phyloP scores from a whole-genome alignment of 805 yeast species.

The Hagleromyces aurorensis region DNA sequence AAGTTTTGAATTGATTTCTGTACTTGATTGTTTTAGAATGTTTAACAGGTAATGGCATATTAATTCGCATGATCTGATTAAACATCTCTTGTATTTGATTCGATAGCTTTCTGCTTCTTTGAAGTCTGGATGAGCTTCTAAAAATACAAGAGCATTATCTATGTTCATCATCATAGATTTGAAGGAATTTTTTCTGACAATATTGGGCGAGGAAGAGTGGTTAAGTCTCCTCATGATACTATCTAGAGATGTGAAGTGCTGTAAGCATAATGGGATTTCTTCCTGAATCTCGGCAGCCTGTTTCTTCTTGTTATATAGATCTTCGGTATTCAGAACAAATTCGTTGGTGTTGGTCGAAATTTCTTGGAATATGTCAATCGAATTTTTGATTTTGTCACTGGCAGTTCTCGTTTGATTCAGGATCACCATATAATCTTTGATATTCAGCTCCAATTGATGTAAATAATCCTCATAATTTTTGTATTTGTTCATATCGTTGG shows the following conservation, averaged over 20 bases:
- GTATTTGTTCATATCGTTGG: conserved; percentile 8
- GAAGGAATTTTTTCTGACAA: conserved; percentile 55
- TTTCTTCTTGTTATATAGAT: conserved; percentile 39
- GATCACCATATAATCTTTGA: conserved; percentile 34
- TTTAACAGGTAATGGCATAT: conserved; percentile 56
- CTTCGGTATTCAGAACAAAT: conserved; percentile 40
- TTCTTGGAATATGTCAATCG: conserved; percentile 28
- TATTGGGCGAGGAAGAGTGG: conserved; percentile 52
- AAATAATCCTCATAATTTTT: conserved; percentile 15
- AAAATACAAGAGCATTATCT: conserved; percentile 60
- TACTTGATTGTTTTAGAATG: conserved; percentile 30
- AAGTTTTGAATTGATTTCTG: conserved; percentile 26
- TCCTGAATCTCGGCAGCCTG: conserved; percentile 45
- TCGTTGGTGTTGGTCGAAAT: conserved; percentile 27
- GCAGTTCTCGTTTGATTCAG: conserved; percentile 34
- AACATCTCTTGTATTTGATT: conserved; percentile 71
- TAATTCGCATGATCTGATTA: conserved; percentile 71
- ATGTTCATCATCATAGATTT: conserved; percentile 45
- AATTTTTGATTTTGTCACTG: conserved; percentile 22
- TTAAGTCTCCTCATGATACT: conserved; percentile 60
- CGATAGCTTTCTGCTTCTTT: conserved; percentile 63
- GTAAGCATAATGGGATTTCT: conserved; percentile 50
- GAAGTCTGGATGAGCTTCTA: conserved; percentile 47
- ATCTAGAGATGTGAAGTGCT: conserved; percentile 64
- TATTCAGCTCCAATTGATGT: conserved; percentile 25